A percentile compares a stretch with the other conserved stretches of the same genome.
These are phyloP conservation scores for Cerrena zonata DNA, from an alignment of 1,284 basidiomycete species.

Conservation along the genomic window DNA sequence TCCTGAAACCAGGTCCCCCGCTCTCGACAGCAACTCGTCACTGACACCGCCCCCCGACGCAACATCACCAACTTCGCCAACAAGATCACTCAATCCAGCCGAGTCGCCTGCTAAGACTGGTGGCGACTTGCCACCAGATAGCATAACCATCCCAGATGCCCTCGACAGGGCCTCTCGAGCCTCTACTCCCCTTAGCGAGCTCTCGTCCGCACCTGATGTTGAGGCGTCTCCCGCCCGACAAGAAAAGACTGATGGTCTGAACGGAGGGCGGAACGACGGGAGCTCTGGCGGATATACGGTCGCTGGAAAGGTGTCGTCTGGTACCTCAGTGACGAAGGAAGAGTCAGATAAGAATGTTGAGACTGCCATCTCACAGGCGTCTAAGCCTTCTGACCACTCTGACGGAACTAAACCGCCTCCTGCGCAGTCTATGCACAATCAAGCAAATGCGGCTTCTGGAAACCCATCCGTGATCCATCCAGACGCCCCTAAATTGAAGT, in stretches of 20 bases:
- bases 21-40: constrained; percentile 24
- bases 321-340: not conserved
- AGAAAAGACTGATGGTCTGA: constrained; percentile 7
- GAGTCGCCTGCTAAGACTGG: not conserved
- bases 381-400: not conserved
- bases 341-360: not conserved
- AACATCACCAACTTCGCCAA: constrained; percentile 14
- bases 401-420: not conserved
- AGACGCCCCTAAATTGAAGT: not conserved
- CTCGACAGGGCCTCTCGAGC: constrained; percentile 39
- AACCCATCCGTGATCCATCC: not conserved
- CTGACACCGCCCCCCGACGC: constrained; percentile 28
- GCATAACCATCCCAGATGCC: constrained; percentile 12
- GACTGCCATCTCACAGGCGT: not conserved
- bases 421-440: not conserved
- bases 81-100: not conserved
- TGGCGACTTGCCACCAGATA: not conserved
- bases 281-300: too few species aligned
- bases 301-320: not conserved
- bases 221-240: constrained; percentile 16
- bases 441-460: not conserved
- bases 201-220: constrained; percentile 54
- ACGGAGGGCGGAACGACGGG: not conserved
- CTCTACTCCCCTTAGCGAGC: constrained; percentile 64
- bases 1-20: constrained; percentile 21